These are phyloP conservation scores for Neurospora sp. DNA, from an alignment of 2,329 filamentous ascomycete genomes.

Conservation along the genomic window DNA sequence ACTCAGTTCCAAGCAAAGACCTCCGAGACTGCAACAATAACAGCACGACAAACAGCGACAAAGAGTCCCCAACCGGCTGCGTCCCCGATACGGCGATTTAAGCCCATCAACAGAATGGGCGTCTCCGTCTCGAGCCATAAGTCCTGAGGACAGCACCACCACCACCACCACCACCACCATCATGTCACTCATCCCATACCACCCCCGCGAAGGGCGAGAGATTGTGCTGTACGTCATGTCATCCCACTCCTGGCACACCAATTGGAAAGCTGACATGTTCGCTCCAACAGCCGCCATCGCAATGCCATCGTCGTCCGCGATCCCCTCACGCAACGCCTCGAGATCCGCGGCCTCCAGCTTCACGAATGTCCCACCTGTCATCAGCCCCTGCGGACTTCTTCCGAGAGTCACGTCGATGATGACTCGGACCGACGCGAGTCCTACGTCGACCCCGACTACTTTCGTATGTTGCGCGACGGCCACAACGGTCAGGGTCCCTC, in stretches of 20 bases:
- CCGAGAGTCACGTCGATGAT: conserved; percentile 39
- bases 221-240: conserved; percentile 62
- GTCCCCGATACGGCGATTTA: background rate
- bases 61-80: background rate
- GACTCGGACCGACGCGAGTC: conserved; percentile 40
- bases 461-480: conserved; percentile 72
- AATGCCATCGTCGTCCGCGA: conserved; percentile 91
- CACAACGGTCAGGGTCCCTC: conserved; percentile 24
- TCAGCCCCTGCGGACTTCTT: conserved; percentile 51
- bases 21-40: background rate
- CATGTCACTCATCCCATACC: conserved; percentile 69
- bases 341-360: conserved; percentile 55
- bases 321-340: conserved; percentile 72
- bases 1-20: background rate
- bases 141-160: conserved; percentile 8
- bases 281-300: conserved; percentile 63
- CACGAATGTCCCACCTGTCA: conserved; percentile 88
- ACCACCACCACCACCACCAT: background rate
- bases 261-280: background rate
- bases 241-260: conserved; percentile 1
- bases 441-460: conserved; percentile 88
- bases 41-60: background rate
- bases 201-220: conserved; percentile 62
- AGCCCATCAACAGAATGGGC: conserved; percentile 9
- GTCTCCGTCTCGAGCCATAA: background rate